These are phyloP conservation scores for Diversispora epigaea DNA, from an alignment of 192 early-diverging fungal species.

Conservation along the genomic window DNA sequence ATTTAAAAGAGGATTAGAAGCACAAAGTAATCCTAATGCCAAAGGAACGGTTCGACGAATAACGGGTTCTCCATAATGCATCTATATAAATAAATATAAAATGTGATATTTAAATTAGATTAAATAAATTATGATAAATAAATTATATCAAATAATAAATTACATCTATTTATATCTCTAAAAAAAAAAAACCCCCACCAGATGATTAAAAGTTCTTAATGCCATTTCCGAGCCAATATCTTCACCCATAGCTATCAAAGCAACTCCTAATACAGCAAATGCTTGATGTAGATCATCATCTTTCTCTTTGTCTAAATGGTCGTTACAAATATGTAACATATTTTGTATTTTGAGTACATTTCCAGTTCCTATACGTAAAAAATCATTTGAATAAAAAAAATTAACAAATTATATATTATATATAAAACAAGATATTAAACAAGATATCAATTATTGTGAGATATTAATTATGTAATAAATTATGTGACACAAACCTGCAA, in stretches of 20 bases:
- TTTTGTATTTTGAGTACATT: slow-evolving; percentile 96
- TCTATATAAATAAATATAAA: slow-evolving; percentile 43
- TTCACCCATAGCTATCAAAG: slow-evolving; percentile 96
- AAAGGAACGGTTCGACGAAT: slow-evolving; percentile 94
- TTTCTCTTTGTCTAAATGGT: slow-evolving; percentile 92
- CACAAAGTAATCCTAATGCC: slow-evolving; percentile 91
- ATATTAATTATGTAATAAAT: not conserved
- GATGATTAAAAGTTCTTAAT: slow-evolving; percentile 90
- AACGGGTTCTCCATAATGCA: slow-evolving; percentile 98
- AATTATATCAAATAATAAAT: too few species aligned
- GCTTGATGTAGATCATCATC: slow-evolving; percentile 80
- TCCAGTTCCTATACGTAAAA: slow-evolving; percentile 64
- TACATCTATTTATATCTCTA: too few species aligned
- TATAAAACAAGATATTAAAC: too few species aligned
- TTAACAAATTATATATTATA: not conserved
- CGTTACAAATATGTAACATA: slow-evolving; percentile 94
- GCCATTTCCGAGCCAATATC: slow-evolving; percentile 96
- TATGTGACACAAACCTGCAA: slow-evolving; percentile 58
- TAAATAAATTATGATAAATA: too few species aligned
- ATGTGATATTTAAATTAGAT: too few species aligned
- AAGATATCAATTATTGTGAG: not conserved
- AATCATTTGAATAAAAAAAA: not conserved
- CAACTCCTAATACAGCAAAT: slow-evolving; percentile 94
- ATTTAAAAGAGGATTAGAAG: slow-evolving; percentile 90
- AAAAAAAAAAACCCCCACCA: slow-evolving; percentile 52